Conservation (phyloP, 73 alveolate genomes). For the Tetrahymena elliotti region DNA sequence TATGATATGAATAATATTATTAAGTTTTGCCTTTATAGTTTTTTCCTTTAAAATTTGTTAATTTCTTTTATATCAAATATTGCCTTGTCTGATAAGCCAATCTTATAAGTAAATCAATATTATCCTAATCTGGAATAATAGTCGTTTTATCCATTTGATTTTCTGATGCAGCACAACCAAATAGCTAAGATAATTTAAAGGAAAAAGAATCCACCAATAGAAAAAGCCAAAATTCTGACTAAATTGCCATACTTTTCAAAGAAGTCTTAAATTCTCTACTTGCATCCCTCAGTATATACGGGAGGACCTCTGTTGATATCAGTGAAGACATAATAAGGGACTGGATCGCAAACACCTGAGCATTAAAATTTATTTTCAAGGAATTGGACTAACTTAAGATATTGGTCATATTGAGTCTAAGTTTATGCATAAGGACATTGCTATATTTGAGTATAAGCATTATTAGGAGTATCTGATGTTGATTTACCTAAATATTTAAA, state of each 20-base stretch:
- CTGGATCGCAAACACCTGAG: neutral
- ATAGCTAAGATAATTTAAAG: neutral
- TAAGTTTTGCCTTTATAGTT: no score
- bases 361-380: neutral
- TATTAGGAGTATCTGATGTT: neutral
- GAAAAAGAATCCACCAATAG: neutral
- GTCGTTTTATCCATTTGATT: neutral
- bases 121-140: neutral
- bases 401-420: neutral
- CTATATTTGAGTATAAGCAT: neutral
- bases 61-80: neutral
- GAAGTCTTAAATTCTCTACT: neutral
- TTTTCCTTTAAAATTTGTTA: no score
- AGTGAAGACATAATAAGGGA: neutral
- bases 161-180: neutral
- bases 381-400: neutral
- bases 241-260: neutral
- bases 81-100: no score
- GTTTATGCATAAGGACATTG: neutral
- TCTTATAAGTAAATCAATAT: neutral
- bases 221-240: neutral
- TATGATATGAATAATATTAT: no score
- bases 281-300: neutral
- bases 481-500: neutral
- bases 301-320: neutral